These are phyloP conservation scores for Chytridium lagenaria DNA, from an alignment of 371 early-diverging fungal species.

Conservation along the genomic window DNA sequence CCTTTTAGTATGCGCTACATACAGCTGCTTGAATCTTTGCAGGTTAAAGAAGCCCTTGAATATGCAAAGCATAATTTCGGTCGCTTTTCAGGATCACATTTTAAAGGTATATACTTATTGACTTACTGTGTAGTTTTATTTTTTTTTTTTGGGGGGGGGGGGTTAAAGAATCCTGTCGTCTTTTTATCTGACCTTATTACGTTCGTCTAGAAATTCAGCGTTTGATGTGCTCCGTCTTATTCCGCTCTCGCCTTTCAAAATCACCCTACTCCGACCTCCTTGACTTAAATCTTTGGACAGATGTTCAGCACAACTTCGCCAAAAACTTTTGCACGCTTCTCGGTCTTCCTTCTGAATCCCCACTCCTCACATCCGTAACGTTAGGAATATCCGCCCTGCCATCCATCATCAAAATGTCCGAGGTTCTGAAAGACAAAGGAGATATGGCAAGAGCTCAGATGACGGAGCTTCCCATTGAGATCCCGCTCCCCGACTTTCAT, in stretches of 20 bases:
- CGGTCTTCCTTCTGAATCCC: slow-evolving; percentile 79
- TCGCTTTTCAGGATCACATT: slow-evolving; percentile 67
- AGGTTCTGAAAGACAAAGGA: slow-evolving; percentile 80
- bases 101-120: slow-evolving; percentile 59
- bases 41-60: slow-evolving; percentile 63
- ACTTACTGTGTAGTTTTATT: background rate
- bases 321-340: slow-evolving; percentile 86
- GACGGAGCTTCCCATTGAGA: slow-evolving; percentile 88
- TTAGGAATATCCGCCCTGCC: slow-evolving; percentile 93
- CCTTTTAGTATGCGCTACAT: slow-evolving; percentile 77
- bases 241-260: slow-evolving; percentile 50
- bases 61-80: slow-evolving; percentile 78
- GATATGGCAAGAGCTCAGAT: slow-evolving; percentile 79
- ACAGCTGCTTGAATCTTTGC: slow-evolving; percentile 59
- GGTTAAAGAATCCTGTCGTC: too few relatives aligned
- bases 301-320: slow-evolving; percentile 77
- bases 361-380: slow-evolving; percentile 76
- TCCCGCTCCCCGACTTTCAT: slow-evolving; percentile 79
- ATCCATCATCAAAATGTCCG: slow-evolving; percentile 85
- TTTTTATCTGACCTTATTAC: too few relatives aligned
- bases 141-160: too few relatives aligned
- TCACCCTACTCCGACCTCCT: slow-evolving; percentile 76
- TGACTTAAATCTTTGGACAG: slow-evolving; percentile 61
- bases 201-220: slow-evolving; percentile 4
- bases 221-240: slow-evolving; percentile 63